Base-by-base conservation (phyloP, 768 basidiomycete species). In the Pleurotus ostreatus region DNA sequence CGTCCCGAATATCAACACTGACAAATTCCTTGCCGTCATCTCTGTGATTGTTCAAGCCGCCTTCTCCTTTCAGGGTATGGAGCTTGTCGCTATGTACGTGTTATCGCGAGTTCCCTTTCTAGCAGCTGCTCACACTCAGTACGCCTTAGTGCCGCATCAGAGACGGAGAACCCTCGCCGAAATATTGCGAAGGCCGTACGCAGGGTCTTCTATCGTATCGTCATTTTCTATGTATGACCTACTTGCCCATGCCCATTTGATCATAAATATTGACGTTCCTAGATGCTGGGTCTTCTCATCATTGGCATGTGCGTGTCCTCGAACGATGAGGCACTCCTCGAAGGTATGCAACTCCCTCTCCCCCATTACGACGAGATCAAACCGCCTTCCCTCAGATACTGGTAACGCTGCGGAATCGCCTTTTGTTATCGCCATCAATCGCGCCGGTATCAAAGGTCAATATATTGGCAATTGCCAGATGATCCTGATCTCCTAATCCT, bases 221-320 rank as follows among this genome's bases (percentile, higher is more conserved):
- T 88, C 6, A 60, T 90, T 23, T 92, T 92, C 78, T 92, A 91
- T 62, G 80, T 82, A 58, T 55, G 79, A 63, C 9, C 18, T 11
- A 18, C 20, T 26, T 11, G 25, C 25, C 25, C 7, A 26, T 26
- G 5, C 7, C 25, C 7, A 26, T 26, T 26, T 26, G 25, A 7
- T 20, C 13, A 18, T 40, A 22, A n/a, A 4, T 11, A 16, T 54
- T 12, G 38, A 18, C 20, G 15, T 37, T 2, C 22, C 12, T 37
- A 85, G 81, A 77, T 89, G 57, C 72, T 89, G 49, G 88, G 87
- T 25, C 75, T 89, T 55, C 65, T 89, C 54, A 80, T 87, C 66
- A 83, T 86, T 40, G 89, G 89, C 56, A 84, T 93, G 85, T 77
- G 92, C 39, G 87, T 94, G 45, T 80, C 88, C 1, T 88, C 79